Percentiles rank a stretch among this genome's conserved stretches.
These are phyloP conservation scores for Apiospora saccharicola DNA, from an alignment of 2,329 filamentous ascomycete genomes.

Conservation along the genomic window DNA sequence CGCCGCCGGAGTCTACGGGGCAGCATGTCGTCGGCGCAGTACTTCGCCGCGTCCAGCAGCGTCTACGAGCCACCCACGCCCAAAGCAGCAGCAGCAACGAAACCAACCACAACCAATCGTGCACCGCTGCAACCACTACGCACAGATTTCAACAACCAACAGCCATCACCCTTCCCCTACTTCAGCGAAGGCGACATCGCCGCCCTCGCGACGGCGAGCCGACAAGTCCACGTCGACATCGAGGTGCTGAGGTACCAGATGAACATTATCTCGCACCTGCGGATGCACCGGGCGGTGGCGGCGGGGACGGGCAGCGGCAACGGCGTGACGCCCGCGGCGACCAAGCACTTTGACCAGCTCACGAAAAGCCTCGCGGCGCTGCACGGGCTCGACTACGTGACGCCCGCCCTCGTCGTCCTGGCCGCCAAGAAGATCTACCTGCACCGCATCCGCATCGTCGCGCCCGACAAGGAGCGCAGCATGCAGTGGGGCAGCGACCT, in stretches of 20 bases:
- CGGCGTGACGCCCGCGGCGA: constrained; percentile 80
- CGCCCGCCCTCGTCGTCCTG: constrained; percentile 82
- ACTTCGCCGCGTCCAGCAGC: constrained; percentile 11
- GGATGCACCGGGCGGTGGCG: constrained; percentile 85
- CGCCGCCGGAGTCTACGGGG: constrained; percentile 30
- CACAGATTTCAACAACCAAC: neutral
- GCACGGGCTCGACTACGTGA: constrained; percentile 81
- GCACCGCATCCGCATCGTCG: constrained; percentile 79
- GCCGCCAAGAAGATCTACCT: constrained; percentile 88
- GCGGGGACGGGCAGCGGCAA: constrained; percentile 51
- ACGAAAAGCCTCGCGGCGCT: constrained; percentile 79
- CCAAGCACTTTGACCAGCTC: constrained; percentile 76
- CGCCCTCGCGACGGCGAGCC: constrained; percentile 64
- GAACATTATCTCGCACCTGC: constrained; percentile 86
- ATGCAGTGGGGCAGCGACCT: constrained; percentile 91
- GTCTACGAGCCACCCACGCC: neutral
- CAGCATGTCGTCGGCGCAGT: constrained; percentile 21
- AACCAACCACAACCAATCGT: neutral
- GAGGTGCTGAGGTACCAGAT: constrained; percentile 86
- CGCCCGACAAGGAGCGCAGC: constrained; percentile 78
- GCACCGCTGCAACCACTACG: neutral
- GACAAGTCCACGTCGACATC: constrained; percentile 69
- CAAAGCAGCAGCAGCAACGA: neutral
- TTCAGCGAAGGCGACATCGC: constrained; percentile 59
- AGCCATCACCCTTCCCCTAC: neutral